phyloP scores from a whole-genome alignment of 768 basidiomycete species.

The Neoboletus subvelutipes region DNA sequence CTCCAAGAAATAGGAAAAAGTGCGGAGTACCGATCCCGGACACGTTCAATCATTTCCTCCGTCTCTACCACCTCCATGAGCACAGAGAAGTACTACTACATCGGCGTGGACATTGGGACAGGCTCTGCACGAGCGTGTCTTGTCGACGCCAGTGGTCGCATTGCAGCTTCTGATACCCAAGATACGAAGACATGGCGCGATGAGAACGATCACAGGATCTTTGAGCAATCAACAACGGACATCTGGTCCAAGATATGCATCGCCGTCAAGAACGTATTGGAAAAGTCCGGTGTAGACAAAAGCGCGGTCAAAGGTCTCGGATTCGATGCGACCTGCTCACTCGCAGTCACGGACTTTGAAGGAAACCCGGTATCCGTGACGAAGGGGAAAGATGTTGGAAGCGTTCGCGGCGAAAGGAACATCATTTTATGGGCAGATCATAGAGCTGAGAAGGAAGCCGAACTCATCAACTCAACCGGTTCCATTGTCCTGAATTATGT shows the following conservation, averaged over 20 bases:
- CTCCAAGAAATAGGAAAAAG: not conserved
- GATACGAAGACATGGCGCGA: constrained; percentile 87
- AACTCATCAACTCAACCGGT: constrained; percentile 81
- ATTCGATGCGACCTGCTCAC: constrained; percentile 95
- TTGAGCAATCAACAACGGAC: constrained; percentile 91
- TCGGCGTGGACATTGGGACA: constrained; percentile 87
- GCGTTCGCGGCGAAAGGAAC: constrained; percentile 67
- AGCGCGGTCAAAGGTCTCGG: constrained; percentile 79
- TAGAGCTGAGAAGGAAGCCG: constrained; percentile 89
- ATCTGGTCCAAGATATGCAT: constrained; percentile 76
- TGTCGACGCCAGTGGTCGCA: constrained; percentile 62
- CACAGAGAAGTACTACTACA: constrained; percentile 47
- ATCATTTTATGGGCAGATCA: constrained; percentile 97
- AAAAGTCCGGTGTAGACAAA: constrained; percentile 53
- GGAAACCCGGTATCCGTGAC: constrained; percentile 78
- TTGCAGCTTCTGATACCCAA: constrained; percentile 77
- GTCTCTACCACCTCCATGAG: constrained; percentile 31
- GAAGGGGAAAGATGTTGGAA: constrained; percentile 60
- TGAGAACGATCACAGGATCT: constrained; percentile 82
- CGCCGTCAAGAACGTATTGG: constrained; percentile 63
- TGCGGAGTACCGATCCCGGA: constrained; percentile 15
- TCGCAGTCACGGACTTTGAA: constrained; percentile 77
- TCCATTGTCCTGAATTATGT: constrained; percentile 91
- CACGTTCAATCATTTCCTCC: constrained; percentile 1
- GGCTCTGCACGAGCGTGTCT: constrained; percentile 90